These are phyloP conservation scores for Pilobolus umbonatus DNA, from an alignment of 192 early-diverging fungal genomes.

Conservation along the genomic window DNA sequence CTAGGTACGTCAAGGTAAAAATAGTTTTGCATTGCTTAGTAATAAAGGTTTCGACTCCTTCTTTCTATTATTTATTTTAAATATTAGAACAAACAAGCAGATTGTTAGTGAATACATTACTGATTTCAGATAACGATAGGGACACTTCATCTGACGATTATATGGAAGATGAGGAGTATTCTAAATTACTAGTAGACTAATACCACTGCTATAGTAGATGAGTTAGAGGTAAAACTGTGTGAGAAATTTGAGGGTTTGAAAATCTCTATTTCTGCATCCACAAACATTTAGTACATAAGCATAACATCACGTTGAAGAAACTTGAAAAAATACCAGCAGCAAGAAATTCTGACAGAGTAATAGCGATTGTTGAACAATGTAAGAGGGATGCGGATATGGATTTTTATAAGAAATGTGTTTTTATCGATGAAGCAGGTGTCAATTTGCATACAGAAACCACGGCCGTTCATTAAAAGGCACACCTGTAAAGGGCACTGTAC, in stretches of 20 bases:
- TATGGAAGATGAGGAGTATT: constrained; percentile 15
- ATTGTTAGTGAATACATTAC: constrained; percentile 14
- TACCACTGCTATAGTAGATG: not conserved
- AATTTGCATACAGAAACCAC: constrained; percentile 25
- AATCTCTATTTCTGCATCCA: constrained; percentile 23
- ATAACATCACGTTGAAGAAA: constrained; percentile 20
- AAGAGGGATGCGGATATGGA: constrained; percentile 15
- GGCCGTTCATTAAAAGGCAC: constrained; percentile 19
- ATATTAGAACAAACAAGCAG: constrained; percentile 21
- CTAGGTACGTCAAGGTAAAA: constrained; percentile 7
- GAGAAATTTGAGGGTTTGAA: constrained; percentile 12
- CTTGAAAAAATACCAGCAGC: constrained; percentile 25
- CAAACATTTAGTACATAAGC: constrained; percentile 22
- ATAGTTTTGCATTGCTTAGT: constrained; percentile 7
- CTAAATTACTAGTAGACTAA: not conserved
- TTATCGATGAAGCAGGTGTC: constrained; percentile 33
- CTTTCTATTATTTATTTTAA: constrained; percentile 21
- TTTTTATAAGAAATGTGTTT: constrained; percentile 22
- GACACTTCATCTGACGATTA: constrained; percentile 18
- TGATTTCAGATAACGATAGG: constrained; percentile 18
- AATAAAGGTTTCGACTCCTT: constrained; percentile 20
- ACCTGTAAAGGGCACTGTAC: constrained; percentile 22
- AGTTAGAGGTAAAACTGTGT: constrained; percentile 8
- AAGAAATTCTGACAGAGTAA: constrained; percentile 21
- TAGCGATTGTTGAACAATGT: constrained; percentile 12